Percentiles rank a stretch among this genome's conserved stretches.
Evolutionary conservation across 352 stramenopile genomes (phyloP).

Genomic region (Peronospora destructor): DNA sequence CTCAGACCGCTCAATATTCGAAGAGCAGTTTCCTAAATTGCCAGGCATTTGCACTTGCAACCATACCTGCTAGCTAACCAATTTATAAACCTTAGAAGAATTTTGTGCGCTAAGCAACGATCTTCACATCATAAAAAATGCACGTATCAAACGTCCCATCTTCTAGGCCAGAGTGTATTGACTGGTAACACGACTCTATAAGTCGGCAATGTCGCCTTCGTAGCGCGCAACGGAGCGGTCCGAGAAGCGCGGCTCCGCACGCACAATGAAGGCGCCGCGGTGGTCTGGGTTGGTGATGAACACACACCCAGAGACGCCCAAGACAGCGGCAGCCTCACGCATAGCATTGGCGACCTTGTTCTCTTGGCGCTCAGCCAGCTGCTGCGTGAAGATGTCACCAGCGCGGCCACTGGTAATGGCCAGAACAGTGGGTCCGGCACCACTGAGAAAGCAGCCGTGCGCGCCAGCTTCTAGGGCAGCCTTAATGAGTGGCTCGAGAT

Average conservation of each 20-base stretch:
- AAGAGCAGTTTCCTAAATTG: conserved; percentile 44
- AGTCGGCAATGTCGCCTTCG: conserved; percentile 75
- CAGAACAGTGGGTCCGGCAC: conserved; percentile 96
- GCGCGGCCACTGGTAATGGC: conserved; percentile 94
- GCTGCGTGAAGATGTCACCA: conserved; percentile 98
- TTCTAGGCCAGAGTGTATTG: conserved; percentile 5
- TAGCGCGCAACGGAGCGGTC: conserved; percentile 73
- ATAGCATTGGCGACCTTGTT: conserved; percentile 95
- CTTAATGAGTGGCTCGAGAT: conserved; percentile 95
- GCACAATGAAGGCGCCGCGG: conserved; percentile 93
- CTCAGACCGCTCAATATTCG: conserved; percentile 47
- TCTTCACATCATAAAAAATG: background rate
- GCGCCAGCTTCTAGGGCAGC: conserved; percentile 91
- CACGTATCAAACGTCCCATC: conserved; percentile 9
- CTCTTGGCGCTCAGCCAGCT: conserved; percentile 79
- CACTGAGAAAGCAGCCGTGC: conserved; percentile 94
- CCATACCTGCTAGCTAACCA: conserved; percentile 2
- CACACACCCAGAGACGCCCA: conserved; percentile 91
- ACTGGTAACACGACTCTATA: conserved; percentile 33
- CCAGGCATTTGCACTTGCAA: background rate
- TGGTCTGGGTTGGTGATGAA: conserved; percentile 96
- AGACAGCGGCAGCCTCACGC: conserved; percentile 86
- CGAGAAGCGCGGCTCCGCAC: conserved; percentile 90
- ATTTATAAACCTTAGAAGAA: conserved; percentile 28
- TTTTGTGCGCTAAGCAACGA: conserved; percentile 6